phyloP scores from a whole-genome alignment of 345 rosid genomes.

The Angophora floribunda region DNA sequence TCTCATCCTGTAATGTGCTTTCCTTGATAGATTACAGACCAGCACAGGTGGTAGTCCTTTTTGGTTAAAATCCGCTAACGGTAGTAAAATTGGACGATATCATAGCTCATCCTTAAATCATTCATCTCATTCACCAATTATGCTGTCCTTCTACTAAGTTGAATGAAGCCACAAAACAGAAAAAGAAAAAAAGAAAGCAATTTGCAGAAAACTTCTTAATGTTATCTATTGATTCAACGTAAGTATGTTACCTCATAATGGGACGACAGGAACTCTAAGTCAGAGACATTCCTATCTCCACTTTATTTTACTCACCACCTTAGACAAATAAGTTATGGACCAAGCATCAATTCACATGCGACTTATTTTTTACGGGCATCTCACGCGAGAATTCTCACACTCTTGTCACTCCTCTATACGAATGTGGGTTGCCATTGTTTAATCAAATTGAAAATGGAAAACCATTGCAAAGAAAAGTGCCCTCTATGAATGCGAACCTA shows the following conservation, averaged over 20 bases:
- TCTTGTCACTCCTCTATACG: background rate
- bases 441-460: background rate
- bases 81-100: background rate
- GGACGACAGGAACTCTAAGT: background rate
- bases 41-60: background rate
- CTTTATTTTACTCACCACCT: background rate
- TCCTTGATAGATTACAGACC: background rate
- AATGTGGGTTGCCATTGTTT: background rate
- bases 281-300: background rate
- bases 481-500: too few relatives aligned
- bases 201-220: background rate
- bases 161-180: background rate
- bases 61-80: background rate
- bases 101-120: too few relatives aligned
- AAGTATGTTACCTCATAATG: background rate
- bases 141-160: background rate
- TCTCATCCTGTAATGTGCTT: background rate
- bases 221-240: background rate
- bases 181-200: background rate
- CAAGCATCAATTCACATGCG: background rate
- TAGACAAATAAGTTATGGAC: background rate
- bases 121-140: background rate
- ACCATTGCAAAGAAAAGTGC: background rate
- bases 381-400: background rate
- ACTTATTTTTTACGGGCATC: background rate